Conservation (phyloP, 441 rosid genomes). For the Populus hybrid region DNA sequence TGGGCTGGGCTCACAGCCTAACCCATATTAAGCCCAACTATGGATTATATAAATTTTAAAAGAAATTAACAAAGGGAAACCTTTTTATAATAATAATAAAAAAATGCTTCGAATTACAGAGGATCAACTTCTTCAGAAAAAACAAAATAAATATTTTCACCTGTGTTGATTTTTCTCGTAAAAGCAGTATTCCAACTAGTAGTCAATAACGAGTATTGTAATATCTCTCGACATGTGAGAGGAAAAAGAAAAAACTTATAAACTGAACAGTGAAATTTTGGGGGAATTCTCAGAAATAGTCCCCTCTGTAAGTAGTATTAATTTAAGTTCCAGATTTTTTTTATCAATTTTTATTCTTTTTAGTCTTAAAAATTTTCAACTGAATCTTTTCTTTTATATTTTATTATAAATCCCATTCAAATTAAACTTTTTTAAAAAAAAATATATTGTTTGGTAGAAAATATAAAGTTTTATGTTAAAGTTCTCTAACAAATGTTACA, state of each 20-base stretch:
- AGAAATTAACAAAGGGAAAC: not conserved
- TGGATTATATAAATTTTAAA: not conserved
- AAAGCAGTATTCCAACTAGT: not conserved
- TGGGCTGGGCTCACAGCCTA: not conserved
- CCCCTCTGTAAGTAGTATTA: not conserved
- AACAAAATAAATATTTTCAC: too few species aligned
- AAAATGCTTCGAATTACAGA: not conserved
- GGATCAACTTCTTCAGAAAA: too few species aligned
- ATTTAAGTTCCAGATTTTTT: not conserved
- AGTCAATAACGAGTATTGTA: not conserved
- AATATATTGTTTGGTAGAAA: not conserved
- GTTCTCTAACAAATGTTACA: too few species aligned
- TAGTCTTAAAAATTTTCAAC: not conserved
- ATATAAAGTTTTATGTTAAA: too few species aligned
- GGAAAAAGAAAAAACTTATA: too few species aligned
- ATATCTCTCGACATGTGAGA: not conserved
- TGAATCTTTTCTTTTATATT: too few species aligned
- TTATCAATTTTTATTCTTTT: not conserved
- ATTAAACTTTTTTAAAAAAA: too few species aligned
- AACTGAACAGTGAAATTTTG: too few species aligned
- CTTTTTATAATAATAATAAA: not conserved
- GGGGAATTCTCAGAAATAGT: not conserved
- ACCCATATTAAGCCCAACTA: not conserved
- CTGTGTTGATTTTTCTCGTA: not conserved
- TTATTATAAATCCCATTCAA: not conserved